A percentile compares a stretch with the other conserved stretches of the same genome.
Evolutionary conservation across 768 basidiomycete genomes (phyloP).

Genomic region (Cystofilobasidium macerans): DNA sequence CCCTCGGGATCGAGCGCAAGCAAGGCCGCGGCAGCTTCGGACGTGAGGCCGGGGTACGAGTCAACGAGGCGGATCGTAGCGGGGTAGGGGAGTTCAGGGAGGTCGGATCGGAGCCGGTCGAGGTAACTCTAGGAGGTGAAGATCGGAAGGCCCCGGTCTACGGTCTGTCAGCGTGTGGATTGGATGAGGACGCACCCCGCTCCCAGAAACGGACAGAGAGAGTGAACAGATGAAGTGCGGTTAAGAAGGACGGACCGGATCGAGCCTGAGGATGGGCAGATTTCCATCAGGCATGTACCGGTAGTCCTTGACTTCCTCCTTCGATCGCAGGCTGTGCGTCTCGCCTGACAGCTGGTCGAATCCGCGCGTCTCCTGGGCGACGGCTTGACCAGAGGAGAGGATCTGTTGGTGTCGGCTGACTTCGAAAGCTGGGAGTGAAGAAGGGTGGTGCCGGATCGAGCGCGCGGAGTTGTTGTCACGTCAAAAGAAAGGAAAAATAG

Average conservation of each 20-base stretch:
- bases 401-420: constrained; percentile 63
- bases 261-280: constrained; percentile 53
- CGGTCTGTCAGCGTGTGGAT: background rate
- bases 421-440: constrained; percentile 53
- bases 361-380: constrained; percentile 80
- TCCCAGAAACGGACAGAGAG: too few relatives aligned
- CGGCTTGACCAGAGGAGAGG: constrained; percentile 41
- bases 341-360: constrained; percentile 71
- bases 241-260: constrained; percentile 36
- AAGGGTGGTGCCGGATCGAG: background rate
- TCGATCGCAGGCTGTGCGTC: constrained; percentile 71
- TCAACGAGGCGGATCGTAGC: constrained; percentile 50
- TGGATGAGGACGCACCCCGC: too few relatives aligned
- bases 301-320: constrained; percentile 93
- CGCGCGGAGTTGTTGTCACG: too few relatives aligned
- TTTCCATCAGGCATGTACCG: constrained; percentile 96
- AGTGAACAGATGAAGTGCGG: background rate
- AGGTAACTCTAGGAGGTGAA: constrained; percentile 45
- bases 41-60: constrained; percentile 45
- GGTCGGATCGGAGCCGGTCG: constrained; percentile 16
- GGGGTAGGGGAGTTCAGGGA: constrained; percentile 54
- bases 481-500: constrained; percentile 1
- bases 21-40: constrained; percentile 62
- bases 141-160: too few relatives aligned
- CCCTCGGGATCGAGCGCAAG: constrained; percentile 54